Base-by-base conservation (phyloP, 140 eudicot genomes). In the Anethum foeniculum region DNA sequence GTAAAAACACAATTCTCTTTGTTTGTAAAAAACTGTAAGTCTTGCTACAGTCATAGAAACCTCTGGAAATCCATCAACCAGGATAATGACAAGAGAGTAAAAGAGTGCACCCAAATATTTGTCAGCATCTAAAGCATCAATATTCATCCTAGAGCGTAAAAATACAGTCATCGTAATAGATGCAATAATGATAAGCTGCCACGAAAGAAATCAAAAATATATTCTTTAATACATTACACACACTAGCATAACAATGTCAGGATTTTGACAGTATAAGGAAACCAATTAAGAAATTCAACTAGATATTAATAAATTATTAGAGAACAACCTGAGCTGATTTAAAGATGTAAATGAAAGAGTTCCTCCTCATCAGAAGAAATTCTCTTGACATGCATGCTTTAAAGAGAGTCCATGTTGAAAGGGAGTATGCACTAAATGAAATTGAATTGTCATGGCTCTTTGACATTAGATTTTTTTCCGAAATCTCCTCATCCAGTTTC, bases 41-140 rank as follows among this genome's bases (percentile, higher is more conserved):
- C 91, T 86, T 81, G 89, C 80, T 72, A 90, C 85, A 36, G 90
- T 88, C 89, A 90, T 86, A 19, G 92, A 76, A 76, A 82, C 48
- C 84, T 90, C 96, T 32, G 92, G 92, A 62, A 87, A 83, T 71
- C 91, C 96, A 67, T 88, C 96, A 79, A 88, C 86, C 44, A 90
- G 84, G 83, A 90, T 88, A 62, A 87, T 85, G 23, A 88, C 54
- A 13, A 90, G 90, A 25, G 85, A 51, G 43, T 74, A 88, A 82
- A 85, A 90, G n/a, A 90, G 80, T 44, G 92, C 84, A 47, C 89
- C 92, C 75, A 90, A 81, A 56, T 88, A 90, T 75, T 85, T 85
- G 85, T 86, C 87, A 15, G 92, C 90, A 85, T 85, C 87, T 56
- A 88, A 83, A 43, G 71, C 75, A 78, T 90, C 86, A 76, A 85